Evolutionary conservation across 768 basidiomycete species (phyloP).

Genomic region (Gymnopilus dilepis): DNA sequence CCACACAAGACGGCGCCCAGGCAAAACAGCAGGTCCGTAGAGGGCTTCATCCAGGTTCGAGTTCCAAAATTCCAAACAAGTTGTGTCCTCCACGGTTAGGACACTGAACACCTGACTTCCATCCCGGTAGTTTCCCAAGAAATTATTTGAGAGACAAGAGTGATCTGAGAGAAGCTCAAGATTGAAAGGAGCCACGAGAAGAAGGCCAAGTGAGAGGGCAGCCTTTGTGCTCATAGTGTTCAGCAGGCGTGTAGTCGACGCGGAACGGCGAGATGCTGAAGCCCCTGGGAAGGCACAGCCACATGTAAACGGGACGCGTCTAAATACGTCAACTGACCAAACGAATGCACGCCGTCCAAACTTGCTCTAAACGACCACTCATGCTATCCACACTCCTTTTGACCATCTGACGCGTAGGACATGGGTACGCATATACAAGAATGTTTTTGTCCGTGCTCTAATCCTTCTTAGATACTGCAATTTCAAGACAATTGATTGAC

Average conservation of each 20-base stretch:
- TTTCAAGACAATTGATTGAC: constrained; percentile 84
- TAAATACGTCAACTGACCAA: background rate
- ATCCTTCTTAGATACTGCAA: constrained; percentile 60
- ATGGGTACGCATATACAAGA: constrained; percentile 29
- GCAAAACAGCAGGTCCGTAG: constrained; percentile 22
- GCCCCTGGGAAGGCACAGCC: constrained; percentile 17
- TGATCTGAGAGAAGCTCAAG: constrained; percentile 41
- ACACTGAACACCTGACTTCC: constrained; percentile 46
- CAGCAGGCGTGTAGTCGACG: background rate
- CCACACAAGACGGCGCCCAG: constrained; percentile 58
- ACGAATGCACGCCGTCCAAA: constrained; percentile 8
- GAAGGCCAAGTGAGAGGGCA: constrained; percentile 33
- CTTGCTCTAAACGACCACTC: constrained; percentile 1
- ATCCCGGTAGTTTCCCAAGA: constrained; percentile 61
- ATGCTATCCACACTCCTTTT: constrained; percentile 16
- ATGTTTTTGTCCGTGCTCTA: constrained; percentile 9
- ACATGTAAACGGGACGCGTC: constrained; percentile 8
- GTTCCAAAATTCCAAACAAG: constrained; percentile 45
- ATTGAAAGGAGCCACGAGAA: constrained; percentile 53
- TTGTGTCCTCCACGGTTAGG: constrained; percentile 39
- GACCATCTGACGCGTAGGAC: constrained; percentile 18
- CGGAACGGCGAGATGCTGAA: too few species aligned
- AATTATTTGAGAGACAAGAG: constrained; percentile 54
- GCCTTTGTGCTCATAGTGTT: constrained; percentile 26
- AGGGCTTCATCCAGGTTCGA: constrained; percentile 33